Evolutionary conservation across 148 eudicot genomes (phyloP), one percentile per base, ranked within the genome.

Genomic region (Rhododendron kiyosumense): DNA sequence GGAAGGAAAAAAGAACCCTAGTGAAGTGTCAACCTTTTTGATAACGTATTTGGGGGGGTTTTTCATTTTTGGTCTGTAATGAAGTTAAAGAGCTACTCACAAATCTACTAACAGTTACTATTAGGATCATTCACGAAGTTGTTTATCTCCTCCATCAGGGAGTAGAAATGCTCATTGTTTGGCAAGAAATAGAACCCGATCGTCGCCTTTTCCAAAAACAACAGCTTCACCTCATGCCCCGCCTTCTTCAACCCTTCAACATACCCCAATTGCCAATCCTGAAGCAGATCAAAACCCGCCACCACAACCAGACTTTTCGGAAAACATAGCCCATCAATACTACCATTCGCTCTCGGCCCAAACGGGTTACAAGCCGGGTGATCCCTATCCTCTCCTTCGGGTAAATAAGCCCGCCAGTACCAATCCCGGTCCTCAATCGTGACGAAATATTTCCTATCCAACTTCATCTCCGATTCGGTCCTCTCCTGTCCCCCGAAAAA

Each of bases 101-200:
- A 81, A 49, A 46, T 78, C 82, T 86, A 89, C 89, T 83, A 85
- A 89, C 88, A 87, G 86, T 89, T 78, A 9, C 71, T n/a, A 65
- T 7, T 65, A 84, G 93, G 30, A 12, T 4, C 84, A 89, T 89
- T 88, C 65, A 95, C 89, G 86, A 95, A 95, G 83, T 54, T 89
- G 32, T 86, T 90, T 2, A 95, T 92, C 90, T 95, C 92, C 80
- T 91, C 94, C 94, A 92, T 94, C 2, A 95, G 87, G 57, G 85
- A 83, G 48, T 88, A 88, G 89, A 93, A 95, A 84, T 95, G 91
- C 28, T 95, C 95, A 51, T 95, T 95, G 63, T 95, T 95, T 12
- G 98, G 96, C 89, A 95, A 88, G 92, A 95, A 94, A 54, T 93
- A 95, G 87, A 93, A 95, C n/a, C 98, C 98, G 18, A 95, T 95